A percentile compares a stretch with the other conserved stretches of the same genome.
Conservation (phyloP, 768 basidiomycete genomes). For the Mrakia frigida region DNA sequence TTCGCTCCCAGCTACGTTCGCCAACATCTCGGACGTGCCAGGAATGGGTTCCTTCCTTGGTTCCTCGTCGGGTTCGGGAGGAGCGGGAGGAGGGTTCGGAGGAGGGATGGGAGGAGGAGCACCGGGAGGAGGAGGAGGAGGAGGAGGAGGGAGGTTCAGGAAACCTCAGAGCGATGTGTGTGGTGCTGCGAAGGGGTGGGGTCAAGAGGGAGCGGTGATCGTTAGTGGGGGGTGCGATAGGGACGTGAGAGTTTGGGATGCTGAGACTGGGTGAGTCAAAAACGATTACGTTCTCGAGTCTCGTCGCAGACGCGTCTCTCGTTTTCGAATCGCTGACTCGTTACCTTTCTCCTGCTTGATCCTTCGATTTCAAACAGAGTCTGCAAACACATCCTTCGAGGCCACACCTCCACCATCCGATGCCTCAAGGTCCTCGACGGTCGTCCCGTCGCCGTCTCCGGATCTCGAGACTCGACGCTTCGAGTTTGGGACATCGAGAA, state of each 20-base stretch:
- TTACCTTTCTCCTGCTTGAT: not conserved
- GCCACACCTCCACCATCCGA: conserved; percentile 85
- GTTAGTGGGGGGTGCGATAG: conserved; percentile 94
- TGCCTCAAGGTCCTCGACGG: conserved; percentile 83
- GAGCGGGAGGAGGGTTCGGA: not conserved
- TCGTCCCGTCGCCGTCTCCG: conserved; percentile 81
- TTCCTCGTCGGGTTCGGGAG: not conserved
- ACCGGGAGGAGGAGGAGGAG: not conserved
- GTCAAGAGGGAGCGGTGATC: conserved; percentile 72
- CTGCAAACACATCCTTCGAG: conserved; percentile 71
- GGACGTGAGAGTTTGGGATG: conserved; percentile 86
- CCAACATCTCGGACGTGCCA: conserved; percentile 22
- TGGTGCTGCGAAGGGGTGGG: conserved; percentile 78
- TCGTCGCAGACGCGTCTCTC: not conserved
- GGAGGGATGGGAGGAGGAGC: not conserved
- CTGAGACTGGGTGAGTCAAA: conserved; percentile 71
- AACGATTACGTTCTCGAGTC: not conserved
- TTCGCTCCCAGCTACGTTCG: conserved; percentile 17
- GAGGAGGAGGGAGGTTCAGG: conserved; percentile 15
- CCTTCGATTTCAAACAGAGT: conserved; percentile 43
- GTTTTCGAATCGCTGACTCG: too few species aligned
- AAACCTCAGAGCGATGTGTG: conserved; percentile 45
- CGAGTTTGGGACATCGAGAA: conserved; percentile 90
- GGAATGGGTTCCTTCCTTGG: not conserved
- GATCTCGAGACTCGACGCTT: conserved; percentile 77